These are phyloP conservation scores for Angophora floribunda DNA, from an alignment of 345 rosid species.

Conservation along the genomic window DNA sequence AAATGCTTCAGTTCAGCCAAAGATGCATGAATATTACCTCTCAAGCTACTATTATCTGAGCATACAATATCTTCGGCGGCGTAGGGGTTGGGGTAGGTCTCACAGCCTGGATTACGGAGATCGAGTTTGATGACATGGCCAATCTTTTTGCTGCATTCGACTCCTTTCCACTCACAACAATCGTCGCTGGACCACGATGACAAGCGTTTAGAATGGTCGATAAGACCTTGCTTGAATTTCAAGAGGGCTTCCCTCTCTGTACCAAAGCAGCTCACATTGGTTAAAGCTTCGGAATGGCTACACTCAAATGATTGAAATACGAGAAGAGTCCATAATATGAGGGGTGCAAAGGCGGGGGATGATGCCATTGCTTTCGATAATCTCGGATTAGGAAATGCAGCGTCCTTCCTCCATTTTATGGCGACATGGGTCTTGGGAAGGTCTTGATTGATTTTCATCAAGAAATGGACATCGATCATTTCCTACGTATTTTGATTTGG, in stretches of 20 bases:
- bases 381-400: not conserved
- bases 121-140: not conserved
- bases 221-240: not conserved
- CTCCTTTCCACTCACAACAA: not conserved
- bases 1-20: not conserved
- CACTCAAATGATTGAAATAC: not conserved
- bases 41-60: not conserved
- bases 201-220: not conserved
- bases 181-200: not conserved
- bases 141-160: not conserved
- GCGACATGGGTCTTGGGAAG: not conserved
- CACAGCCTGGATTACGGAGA: not conserved
- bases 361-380: not conserved
- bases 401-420: not conserved
- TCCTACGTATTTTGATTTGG: not conserved
- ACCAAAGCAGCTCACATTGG: not conserved
- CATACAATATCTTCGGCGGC: accelerated
- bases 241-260: not conserved
- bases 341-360: not conserved
- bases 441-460: not conserved
- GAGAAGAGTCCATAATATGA: not conserved
- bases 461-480: not conserved
- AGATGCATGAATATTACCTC: not conserved
- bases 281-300: not conserved
- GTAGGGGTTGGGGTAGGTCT: accelerated